A percentile compares a stretch with the other conserved stretches of the same genome.
Conservation (phyloP, 768 basidiomycete species). For the Kwoniella shandongensis region DNA sequence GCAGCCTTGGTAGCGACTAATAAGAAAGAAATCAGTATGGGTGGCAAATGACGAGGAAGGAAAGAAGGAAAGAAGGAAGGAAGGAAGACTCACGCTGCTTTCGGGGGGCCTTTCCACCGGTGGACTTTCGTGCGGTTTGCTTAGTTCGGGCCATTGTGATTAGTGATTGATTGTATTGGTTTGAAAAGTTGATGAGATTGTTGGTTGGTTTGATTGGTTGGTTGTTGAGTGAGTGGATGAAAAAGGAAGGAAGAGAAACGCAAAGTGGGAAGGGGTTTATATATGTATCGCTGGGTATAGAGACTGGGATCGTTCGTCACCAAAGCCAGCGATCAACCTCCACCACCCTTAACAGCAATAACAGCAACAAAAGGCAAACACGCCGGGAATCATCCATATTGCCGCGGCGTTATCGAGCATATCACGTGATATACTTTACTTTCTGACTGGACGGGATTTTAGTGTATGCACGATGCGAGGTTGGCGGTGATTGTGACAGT, state of each 20-base stretch:
- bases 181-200: background rate
- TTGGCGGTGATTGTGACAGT: background rate
- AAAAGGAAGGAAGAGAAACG: constrained; percentile 26
- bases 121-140: constrained; percentile 99
- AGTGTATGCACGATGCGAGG: background rate
- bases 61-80: constrained; percentile 13
- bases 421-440: constrained; percentile 23
- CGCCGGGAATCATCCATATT: constrained; percentile 6
- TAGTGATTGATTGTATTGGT: constrained; percentile 54
- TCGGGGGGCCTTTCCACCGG: constrained; percentile 69
- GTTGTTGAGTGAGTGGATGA: constrained; percentile 15
- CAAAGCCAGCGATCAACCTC: constrained; percentile 13
- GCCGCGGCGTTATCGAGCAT: constrained; percentile 16
- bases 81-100: constrained; percentile 44
- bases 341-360: constrained; percentile 3
- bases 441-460: background rate
- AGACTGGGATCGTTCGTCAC: background rate
- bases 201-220: constrained; percentile 17
- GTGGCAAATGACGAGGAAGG: background rate
- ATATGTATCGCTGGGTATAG: constrained; percentile 17
- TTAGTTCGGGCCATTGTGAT: constrained; percentile 21
- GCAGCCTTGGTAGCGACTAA: constrained; percentile 62
- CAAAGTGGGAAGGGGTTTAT: constrained; percentile 24
- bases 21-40: constrained; percentile 3
- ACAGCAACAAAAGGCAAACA: constrained; percentile 8